These are phyloP conservation scores for Leccinum variicolor DNA, from an alignment of 768 basidiomycete species.

Conservation along the genomic window DNA sequence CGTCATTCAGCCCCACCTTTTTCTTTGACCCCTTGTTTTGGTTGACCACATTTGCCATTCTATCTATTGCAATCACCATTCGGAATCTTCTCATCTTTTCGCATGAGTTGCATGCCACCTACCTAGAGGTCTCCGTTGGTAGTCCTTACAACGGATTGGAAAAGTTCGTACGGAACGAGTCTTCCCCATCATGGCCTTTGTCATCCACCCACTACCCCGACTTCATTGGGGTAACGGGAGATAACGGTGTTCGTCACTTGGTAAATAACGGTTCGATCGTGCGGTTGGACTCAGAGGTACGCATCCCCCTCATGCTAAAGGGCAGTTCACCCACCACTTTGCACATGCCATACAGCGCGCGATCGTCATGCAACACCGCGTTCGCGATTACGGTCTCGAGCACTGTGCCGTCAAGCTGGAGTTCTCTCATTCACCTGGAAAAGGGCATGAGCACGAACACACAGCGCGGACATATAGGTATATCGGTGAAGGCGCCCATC, in stretches of 20 bases:
- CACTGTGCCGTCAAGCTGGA: slow-evolving; percentile 13
- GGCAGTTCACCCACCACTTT: not conserved
- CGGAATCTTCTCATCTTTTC: slow-evolving; percentile 18
- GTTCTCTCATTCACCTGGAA: slow-evolving; percentile 1
- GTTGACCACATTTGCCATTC: slow-evolving; percentile 13
- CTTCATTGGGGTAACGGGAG: slow-evolving; percentile 18
- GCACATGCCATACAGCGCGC: slow-evolving; percentile 6
- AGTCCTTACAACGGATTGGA: slow-evolving; percentile 24
- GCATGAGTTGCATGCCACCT: not conserved
- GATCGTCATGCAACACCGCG: slow-evolving; percentile 20
- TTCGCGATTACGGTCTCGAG: slow-evolving; percentile 25
- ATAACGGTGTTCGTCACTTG: slow-evolving; percentile 2
- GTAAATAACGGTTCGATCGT: slow-evolving; percentile 21
- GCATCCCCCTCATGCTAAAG: not conserved
- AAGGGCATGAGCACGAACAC: slow-evolving; percentile 1
- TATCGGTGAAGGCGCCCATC: slow-evolving; percentile 12
- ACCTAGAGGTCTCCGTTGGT: slow-evolving; percentile 11
- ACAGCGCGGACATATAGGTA: slow-evolving; percentile 12
- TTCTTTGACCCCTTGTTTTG: slow-evolving; percentile 16
- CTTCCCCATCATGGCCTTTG: slow-evolving; percentile 28
- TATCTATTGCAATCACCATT: slow-evolving; percentile 19
- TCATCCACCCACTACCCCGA: slow-evolving; percentile 20
- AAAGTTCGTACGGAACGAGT: slow-evolving; percentile 22
- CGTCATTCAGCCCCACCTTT: not conserved
- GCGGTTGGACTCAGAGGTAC: slow-evolving; percentile 16